phyloP scores from a whole-genome alignment of 495 filamentous ascomycete genomes.

The Penicillium goetzii region DNA sequence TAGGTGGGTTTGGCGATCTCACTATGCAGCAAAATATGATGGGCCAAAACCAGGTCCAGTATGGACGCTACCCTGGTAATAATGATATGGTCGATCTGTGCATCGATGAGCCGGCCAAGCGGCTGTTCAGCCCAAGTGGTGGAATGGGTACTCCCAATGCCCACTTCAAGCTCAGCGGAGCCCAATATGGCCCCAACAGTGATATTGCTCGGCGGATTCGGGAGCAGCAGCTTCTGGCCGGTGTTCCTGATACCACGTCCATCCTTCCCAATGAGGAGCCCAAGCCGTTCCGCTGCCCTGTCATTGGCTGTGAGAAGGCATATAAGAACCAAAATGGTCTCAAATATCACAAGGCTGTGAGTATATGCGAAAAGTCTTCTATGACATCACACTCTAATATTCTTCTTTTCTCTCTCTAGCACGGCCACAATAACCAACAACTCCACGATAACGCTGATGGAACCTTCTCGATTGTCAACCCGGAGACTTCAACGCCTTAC shows the following conservation, averaged over 20 bases:
- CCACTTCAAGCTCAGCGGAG: slow-evolving; percentile 70
- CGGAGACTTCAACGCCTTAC: slow-evolving; percentile 89
- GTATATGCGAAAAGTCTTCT: slow-evolving; percentile 28
- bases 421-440: slow-evolving; percentile 95
- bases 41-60: slow-evolving; percentile 57
- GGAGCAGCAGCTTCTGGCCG: slow-evolving; percentile 73
- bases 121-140: slow-evolving; percentile 83
- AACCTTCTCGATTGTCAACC: slow-evolving; percentile 97
- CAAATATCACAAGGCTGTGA: slow-evolving; percentile 78
- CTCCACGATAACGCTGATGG: slow-evolving; percentile 94
- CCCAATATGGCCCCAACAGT: slow-evolving; percentile 73
- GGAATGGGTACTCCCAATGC: slow-evolving; percentile 70
- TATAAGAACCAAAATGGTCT: slow-evolving; percentile 99
- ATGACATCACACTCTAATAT: slow-evolving; percentile 7
- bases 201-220: slow-evolving; percentile 70
- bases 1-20: slow-evolving; percentile 54
- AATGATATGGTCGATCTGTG: slow-evolving; percentile 71
- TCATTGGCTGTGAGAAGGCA: slow-evolving; percentile 98
- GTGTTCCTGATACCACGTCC: slow-evolving; percentile 59
- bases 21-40: slow-evolving; percentile 63
- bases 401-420: slow-evolving; percentile 47
- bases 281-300: slow-evolving; percentile 96
- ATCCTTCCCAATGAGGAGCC: slow-evolving; percentile 68
- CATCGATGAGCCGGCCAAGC: slow-evolving; percentile 95
- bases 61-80: slow-evolving; percentile 46